Evolutionary conservation across 2,329 filamentous ascomycete genomes (phyloP), one percentile per base, ranked within the genome.

Genomic region (Sclerotinia trifoliorum): DNA sequence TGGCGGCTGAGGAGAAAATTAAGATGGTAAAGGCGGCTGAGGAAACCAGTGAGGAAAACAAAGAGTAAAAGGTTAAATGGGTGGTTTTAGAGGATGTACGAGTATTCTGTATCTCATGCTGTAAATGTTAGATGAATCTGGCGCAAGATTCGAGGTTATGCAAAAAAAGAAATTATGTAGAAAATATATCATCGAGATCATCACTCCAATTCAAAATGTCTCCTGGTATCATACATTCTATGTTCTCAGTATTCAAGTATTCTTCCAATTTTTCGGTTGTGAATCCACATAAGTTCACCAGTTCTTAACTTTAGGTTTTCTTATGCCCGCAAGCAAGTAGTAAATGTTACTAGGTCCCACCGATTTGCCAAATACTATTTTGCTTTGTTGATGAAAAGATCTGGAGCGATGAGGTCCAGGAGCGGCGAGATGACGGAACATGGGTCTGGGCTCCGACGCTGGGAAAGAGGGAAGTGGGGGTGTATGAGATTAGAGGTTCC

Each of bases 161-260:
- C 8, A 42, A 15, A 24, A 51, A 19, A 49, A 19, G 21, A 13
- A 39, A n/a, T 21, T 51, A 19, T 51, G 29, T 62, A 51, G 26
- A 51, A 62, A 62, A 24, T 62, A 7, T 62, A 51, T 21, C 39
- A 62, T 48, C 42, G 48, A 49, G 58, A 49, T 51, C 58, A 29
- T 49, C 58, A 62, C 58, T 62, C 58, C 32, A 62, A 35, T 62
- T 19, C 29, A 24, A 35, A 56, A 57, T 17, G 15, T 57, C 15
- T n/a, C 35, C n/a, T 8, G 3, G 7, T 10, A 42, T 1, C 21
- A 6, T 15, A 42, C 15, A 21, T 48, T 29, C 6, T 1, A 32
- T 26, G 13, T 26, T 1, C 54, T 15, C 15, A 5, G n/a, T n/a
- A 5, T 5, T 29, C 24, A 29, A 26, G 21, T 44, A 17, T 10